These are phyloP conservation scores for Blastobotrys americana DNA, from an alignment of 805 yeast genomes.

Conservation along the genomic window DNA sequence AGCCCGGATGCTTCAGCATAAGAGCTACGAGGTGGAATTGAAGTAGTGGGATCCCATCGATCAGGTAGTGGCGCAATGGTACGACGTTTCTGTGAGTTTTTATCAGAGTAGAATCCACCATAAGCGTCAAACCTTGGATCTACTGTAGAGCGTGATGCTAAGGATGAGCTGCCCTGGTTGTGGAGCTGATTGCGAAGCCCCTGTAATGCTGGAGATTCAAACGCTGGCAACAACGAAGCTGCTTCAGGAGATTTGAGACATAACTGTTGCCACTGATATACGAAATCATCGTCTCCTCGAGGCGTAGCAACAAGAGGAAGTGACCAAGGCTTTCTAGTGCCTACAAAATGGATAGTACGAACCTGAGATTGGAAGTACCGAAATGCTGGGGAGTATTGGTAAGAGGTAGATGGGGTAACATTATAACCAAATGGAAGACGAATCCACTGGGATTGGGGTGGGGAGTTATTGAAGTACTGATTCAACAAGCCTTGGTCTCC, in stretches of 20 bases:
- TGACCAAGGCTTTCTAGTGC: slow-evolving; percentile 35
- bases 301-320: not conserved
- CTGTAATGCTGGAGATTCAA: not conserved
- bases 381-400: slow-evolving; percentile 69
- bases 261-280: slow-evolving; percentile 17
- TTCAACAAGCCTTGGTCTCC: slow-evolving; percentile 90
- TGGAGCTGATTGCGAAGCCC: not conserved
- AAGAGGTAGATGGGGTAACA: slow-evolving; percentile 60
- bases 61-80: slow-evolving; percentile 17
- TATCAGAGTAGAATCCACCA: slow-evolving; percentile 3
- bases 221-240: not conserved
- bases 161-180: not conserved
- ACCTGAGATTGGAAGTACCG: slow-evolving; percentile 41
- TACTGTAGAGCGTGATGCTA: not conserved
- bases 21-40: slow-evolving; percentile 21
- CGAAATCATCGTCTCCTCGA: slow-evolving; percentile 11
- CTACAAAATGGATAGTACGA: slow-evolving; percentile 35
- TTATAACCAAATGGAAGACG: slow-evolving; percentile 75
- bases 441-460: slow-evolving; percentile 42
- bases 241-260: slow-evolving; percentile 5
- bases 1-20: slow-evolving; percentile 22
- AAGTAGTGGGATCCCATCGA: slow-evolving; percentile 25
- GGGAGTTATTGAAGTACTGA: slow-evolving; percentile 47
- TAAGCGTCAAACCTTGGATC: slow-evolving; percentile 3
- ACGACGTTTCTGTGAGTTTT: not conserved